Evolutionary conservation across 1,139 yeast genomes (phyloP).

Genomic region (Saccharomyces pastorianus): DNA sequence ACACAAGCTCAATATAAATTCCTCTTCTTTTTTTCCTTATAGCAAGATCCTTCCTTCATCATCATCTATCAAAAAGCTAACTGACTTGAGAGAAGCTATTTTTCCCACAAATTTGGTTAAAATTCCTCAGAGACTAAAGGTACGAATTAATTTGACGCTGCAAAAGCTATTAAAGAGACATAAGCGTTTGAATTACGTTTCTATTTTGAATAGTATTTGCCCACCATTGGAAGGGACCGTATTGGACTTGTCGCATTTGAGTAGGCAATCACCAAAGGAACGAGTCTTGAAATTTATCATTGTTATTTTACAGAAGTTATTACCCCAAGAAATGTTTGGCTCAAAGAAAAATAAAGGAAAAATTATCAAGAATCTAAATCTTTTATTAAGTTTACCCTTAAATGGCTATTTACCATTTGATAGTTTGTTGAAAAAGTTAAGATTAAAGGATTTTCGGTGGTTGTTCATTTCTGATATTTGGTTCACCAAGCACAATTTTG

Average conservation of each 20-base stretch:
- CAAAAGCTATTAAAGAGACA: constrained; percentile 12
- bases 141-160: constrained; percentile 6
- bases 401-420: constrained; percentile 30
- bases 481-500: constrained; percentile 6
- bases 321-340: constrained; percentile 55
- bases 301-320: constrained; percentile 38
- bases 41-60: not conserved
- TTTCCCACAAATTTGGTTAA: constrained; percentile 6
- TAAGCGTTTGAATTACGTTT: not conserved
- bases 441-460: constrained; percentile 43
- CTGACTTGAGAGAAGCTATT: constrained; percentile 8
- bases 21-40: constrained; percentile 3
- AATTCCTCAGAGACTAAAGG: not conserved
- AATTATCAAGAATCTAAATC: constrained; percentile 36
- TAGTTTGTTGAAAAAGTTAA: constrained; percentile 31
- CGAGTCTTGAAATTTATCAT: constrained; percentile 38
- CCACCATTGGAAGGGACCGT: constrained; percentile 5
- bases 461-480: constrained; percentile 16
- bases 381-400: constrained; percentile 36
- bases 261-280: constrained; percentile 9
- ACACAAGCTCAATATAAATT: not conserved
- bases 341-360: constrained; percentile 39
- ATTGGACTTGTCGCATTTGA: constrained; percentile 10
- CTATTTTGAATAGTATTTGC: constrained; percentile 18
- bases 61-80: not conserved